A percentile compares a stretch with the other conserved stretches of the same genome.
Evolutionary conservation across 2,329 filamentous ascomycete genomes (phyloP).

Genomic region (Fusarium coicis): DNA sequence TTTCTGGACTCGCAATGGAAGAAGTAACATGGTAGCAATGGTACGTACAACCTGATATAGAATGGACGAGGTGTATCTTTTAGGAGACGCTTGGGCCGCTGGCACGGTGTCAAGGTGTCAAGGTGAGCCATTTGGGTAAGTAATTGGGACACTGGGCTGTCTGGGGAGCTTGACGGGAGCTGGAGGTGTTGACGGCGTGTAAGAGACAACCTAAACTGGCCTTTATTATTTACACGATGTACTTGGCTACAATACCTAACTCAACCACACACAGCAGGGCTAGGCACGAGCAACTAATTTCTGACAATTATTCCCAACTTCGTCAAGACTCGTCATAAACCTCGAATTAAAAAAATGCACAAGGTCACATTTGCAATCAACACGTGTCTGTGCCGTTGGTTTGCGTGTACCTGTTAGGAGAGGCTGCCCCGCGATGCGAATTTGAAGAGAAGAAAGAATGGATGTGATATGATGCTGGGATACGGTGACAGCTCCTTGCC

Average conservation of each 20-base stretch:
- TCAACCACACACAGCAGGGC: slow-evolving; percentile 1
- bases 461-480: slow-evolving; percentile 13
- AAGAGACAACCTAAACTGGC: neutral
- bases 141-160: neutral
- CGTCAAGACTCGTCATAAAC: neutral
- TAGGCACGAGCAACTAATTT: neutral
- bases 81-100: slow-evolving; percentile 1
- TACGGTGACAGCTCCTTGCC: slow-evolving; percentile 15
- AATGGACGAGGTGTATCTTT: neutral
- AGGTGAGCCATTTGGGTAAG: slow-evolving; percentile 8
- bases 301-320: slow-evolving; percentile 14
- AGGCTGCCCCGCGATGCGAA: slow-evolving; percentile 15
- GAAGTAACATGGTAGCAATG: slow-evolving; percentile 11
- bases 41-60: neutral
- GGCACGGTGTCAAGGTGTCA: slow-evolving; percentile 1
- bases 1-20: slow-evolving; percentile 18
- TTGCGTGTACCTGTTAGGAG: slow-evolving; percentile 36
- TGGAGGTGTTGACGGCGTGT: slow-evolving; percentile 2
- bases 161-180: slow-evolving; percentile 1
- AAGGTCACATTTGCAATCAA: slow-evolving; percentile 39
- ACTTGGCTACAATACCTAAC: neutral
- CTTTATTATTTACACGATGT: neutral
- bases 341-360: slow-evolving; percentile 21
- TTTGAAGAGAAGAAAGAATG: slow-evolving; percentile 1
- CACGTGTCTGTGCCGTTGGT: slow-evolving; percentile 44